Evolutionary conservation across 2,329 filamentous ascomycete species (phyloP).

Genomic region (Teratosphaeria gauchensis): DNA sequence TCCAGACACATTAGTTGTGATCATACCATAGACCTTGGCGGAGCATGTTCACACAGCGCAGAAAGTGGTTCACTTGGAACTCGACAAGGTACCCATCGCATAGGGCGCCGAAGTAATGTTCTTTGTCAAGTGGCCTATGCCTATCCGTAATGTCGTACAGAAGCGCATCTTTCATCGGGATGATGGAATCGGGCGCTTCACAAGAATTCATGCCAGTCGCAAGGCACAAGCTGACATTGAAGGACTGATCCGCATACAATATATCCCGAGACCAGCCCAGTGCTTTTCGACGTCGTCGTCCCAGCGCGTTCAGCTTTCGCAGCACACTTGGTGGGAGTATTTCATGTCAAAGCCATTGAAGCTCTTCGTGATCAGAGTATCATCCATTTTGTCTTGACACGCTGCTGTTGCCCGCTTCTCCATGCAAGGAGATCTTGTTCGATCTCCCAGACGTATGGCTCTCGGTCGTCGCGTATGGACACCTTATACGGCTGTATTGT

Average conservation of each 20-base stretch:
- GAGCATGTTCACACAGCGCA: not conserved
- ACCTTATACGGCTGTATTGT: no score
- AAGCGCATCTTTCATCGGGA: not conserved
- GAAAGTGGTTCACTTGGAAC: not conserved
- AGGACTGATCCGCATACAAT: not conserved
- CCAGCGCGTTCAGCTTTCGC: not conserved
- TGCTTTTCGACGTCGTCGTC: not conserved
- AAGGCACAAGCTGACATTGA: not conserved
- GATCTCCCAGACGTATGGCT: no score
- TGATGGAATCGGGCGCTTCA: not conserved
- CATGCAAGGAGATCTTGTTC: no score
- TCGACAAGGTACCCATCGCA: not conserved
- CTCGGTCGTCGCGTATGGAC: no score
- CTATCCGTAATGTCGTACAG: not conserved
- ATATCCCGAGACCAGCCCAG: not conserved
- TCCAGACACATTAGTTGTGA: not conserved
- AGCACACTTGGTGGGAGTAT: not conserved
- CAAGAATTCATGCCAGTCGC: not conserved
- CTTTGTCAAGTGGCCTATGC: not conserved
- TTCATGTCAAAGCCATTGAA: not conserved
- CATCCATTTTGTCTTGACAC: not conserved
- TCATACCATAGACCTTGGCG: not conserved
- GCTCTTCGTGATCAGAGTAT: not conserved
- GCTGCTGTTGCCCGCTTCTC: no score
- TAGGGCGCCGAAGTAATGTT: not conserved